Base-by-base conservation (phyloP, 2,329 filamentous ascomycete genomes). In the Sarocladium brachiariae region DNA sequence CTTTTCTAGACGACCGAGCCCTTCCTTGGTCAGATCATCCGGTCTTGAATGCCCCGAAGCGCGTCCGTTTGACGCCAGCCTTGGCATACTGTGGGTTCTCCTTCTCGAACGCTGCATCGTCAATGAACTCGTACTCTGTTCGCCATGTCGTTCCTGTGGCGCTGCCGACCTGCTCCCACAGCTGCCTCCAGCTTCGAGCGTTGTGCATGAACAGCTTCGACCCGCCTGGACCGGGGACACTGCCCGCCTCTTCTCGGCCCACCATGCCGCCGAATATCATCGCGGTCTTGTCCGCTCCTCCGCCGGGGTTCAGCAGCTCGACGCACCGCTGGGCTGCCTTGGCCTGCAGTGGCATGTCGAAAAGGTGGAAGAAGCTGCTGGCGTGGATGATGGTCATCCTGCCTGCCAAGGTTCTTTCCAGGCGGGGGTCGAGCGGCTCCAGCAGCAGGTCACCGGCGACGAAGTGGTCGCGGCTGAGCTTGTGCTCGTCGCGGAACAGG, bases 401-500 rank as follows among this genome's bases (percentile, higher is more conserved):
- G 23, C 67, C 68, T 23, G 66, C 58, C 1, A 76, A 57, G 2
- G 51, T 51, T n/a, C n/a, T n/a, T 2, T 61, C 56, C 6, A 73
- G 59, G 3, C 60, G 60, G 14, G 55, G 55, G 50, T 73, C 68
- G 10, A 64, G 62, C 5, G 66, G 67, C 49, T 71, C 65, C 7
- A 8, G 37, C 10, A 78, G 61, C 53, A 80, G 62, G 54, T 81
- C 73, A 21, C 75, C 77, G 3, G 69, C 58, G 30, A 82, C 62
- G 54, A 81, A 80, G 2, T 65, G 67, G n/a, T 65, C 59, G 23
- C 72, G 70, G 7, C 18, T 5, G 13, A 41, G 5, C 19, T 41
- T 41, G 19, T 41, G 37, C n/a, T 41, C 37, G 54, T 86, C 84
- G 43, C 74, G 71, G 64, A 86, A 87, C 18, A 87, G 69, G 50